Evolutionary conservation across 805 yeast genomes (phyloP).

Genomic region (Kuraishia piskuri): DNA sequence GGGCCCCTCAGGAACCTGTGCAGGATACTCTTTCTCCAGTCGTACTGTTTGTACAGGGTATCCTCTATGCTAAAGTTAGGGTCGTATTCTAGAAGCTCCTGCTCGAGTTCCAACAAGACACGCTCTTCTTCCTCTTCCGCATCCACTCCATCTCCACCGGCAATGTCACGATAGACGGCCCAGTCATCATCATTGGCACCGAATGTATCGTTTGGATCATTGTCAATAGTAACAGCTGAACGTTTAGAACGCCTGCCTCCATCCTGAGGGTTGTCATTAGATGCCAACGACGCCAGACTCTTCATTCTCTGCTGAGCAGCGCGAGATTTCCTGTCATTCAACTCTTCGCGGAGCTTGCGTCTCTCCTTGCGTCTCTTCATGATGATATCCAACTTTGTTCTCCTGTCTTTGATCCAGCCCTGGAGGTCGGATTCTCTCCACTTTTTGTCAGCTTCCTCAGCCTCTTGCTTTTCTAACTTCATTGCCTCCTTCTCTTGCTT

Average conservation of each 20-base stretch:
- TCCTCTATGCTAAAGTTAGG: slow-evolving; percentile 83
- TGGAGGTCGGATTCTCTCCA: slow-evolving; percentile 71
- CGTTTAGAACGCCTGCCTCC: slow-evolving; percentile 39
- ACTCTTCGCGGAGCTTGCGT: slow-evolving; percentile 60
- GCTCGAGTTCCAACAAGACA: slow-evolving; percentile 55
- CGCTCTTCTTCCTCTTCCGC: slow-evolving; percentile 67
- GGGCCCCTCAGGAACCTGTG: slow-evolving; percentile 91
- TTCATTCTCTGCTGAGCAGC: slow-evolving; percentile 94
- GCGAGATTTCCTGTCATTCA: slow-evolving; percentile 80
- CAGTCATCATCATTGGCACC: slow-evolving; percentile 96
- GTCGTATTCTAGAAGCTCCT: slow-evolving; percentile 70
- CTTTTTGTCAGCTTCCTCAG: slow-evolving; percentile 55
- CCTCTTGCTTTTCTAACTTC: slow-evolving; percentile 48
- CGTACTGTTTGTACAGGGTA: slow-evolving; percentile 70
- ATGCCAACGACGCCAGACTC: slow-evolving; percentile 77
- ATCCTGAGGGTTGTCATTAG: slow-evolving; percentile 39
- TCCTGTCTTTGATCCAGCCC: slow-evolving; percentile 73
- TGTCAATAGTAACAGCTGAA: slow-evolving; percentile 64
- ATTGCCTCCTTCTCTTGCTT: slow-evolving; percentile 70
- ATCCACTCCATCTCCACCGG: slow-evolving; percentile 70
- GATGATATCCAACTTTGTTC: slow-evolving; percentile 50
- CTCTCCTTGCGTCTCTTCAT: slow-evolving; percentile 60
- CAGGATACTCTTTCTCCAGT: slow-evolving; percentile 73
- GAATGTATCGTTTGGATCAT: slow-evolving; percentile 88
- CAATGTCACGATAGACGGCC: slow-evolving; percentile 81